phyloP scores from a whole-genome alignment of 164 flowering plant species.

The Dillenia turbinata region DNA sequence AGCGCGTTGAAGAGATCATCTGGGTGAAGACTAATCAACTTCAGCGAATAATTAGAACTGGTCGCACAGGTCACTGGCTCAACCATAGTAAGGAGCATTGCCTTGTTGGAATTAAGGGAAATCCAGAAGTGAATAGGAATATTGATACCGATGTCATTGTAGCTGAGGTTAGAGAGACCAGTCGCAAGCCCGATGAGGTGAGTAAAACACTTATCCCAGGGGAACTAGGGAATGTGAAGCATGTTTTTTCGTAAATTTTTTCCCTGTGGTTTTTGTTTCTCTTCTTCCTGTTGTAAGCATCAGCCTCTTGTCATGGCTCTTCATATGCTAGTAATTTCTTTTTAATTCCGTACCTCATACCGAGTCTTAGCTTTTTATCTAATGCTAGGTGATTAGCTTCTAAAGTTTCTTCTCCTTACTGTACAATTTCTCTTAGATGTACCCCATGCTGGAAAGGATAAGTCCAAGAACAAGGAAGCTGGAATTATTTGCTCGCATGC shows the following conservation, averaged over 20 bases:
- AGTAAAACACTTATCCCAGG: not conserved
- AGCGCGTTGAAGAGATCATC: constrained; percentile 91
- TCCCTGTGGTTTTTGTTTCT: not conserved
- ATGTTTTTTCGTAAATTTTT: too few relatives aligned
- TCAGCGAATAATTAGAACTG: constrained; percentile 96
- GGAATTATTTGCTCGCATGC: constrained; percentile 98
- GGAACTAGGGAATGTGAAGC: too few relatives aligned
- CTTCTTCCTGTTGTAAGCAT: not conserved
- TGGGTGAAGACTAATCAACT: constrained; percentile 99
- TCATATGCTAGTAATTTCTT: too few relatives aligned
- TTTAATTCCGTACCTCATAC: not conserved
- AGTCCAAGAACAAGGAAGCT: constrained; percentile 97
- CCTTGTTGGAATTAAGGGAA: constrained; percentile 97
- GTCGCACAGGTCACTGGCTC: constrained; percentile 99
- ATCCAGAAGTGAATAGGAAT: constrained; percentile 89
- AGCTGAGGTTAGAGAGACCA: constrained; percentile 99
- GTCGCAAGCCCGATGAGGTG: constrained; percentile 99
- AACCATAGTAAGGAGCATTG: constrained; percentile 99
- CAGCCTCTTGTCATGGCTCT: not conserved
- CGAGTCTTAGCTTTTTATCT: too few relatives aligned
- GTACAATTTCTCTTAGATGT: constrained; percentile 61
- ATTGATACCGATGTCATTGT: constrained; percentile 98
- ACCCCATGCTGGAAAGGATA: constrained; percentile 94
- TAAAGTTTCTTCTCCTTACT: too few relatives aligned
- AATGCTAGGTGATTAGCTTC: not conserved